These are phyloP conservation scores for Xanthoconium stramineum DNA, from an alignment of 768 basidiomycete genomes.

Conservation along the genomic window DNA sequence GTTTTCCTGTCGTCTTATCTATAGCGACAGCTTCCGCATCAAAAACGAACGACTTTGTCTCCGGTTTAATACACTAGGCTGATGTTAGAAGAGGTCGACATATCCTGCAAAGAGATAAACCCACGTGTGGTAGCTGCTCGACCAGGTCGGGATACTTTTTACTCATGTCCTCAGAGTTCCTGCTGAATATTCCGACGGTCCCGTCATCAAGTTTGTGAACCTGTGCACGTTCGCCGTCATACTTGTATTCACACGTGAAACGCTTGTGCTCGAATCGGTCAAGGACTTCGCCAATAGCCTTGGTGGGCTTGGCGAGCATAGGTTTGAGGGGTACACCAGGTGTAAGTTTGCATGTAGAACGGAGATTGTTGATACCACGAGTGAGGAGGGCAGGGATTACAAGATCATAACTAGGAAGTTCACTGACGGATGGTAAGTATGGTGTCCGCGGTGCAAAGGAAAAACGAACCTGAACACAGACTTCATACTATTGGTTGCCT, in stretches of 20 bases:
- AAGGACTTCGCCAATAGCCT: slow-evolving; percentile 96
- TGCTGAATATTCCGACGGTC: slow-evolving; percentile 85
- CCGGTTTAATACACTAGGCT: slow-evolving; percentile 76
- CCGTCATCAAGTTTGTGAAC: slow-evolving; percentile 85
- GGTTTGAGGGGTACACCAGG: slow-evolving; percentile 97
- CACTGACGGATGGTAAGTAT: slow-evolving; percentile 45
- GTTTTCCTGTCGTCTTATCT: slow-evolving; percentile 75
- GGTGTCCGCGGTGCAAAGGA: neutral
- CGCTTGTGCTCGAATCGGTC: slow-evolving; percentile 93
- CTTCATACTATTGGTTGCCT: slow-evolving; percentile 76
- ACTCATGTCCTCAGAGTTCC: slow-evolving; percentile 99
- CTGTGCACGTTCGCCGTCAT: slow-evolving; percentile 97
- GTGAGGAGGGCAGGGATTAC: slow-evolving; percentile 89
- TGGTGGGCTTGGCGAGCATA: slow-evolving; percentile 98
- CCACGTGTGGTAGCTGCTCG: slow-evolving; percentile 83
- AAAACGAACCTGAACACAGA: slow-evolving; percentile 80
- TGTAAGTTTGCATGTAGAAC: slow-evolving; percentile 80
- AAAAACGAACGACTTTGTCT: slow-evolving; percentile 86
- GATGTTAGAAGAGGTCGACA: slow-evolving; percentile 2
- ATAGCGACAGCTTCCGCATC: slow-evolving; percentile 98
- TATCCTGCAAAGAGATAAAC: slow-evolving; percentile 9
- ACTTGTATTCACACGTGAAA: slow-evolving; percentile 99
- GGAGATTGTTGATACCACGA: slow-evolving; percentile 67
- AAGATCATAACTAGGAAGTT: slow-evolving; percentile 88
- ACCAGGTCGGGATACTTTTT: slow-evolving; percentile 99